Base-by-base conservation (phyloP, 2,329 filamentous ascomycete genomes). In the Fusarium chuoi region DNA sequence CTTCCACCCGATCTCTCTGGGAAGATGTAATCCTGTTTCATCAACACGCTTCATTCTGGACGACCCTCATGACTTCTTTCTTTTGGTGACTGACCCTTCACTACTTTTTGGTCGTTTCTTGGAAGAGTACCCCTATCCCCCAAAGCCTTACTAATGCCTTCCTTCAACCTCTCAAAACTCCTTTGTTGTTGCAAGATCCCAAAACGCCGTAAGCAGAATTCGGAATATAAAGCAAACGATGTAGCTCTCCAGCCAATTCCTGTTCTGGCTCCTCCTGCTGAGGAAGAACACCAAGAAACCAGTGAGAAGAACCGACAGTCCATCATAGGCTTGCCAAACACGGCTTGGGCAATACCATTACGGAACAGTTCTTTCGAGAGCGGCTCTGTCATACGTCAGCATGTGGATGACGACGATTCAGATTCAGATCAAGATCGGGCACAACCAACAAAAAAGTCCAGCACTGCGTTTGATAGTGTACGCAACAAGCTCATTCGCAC, bases 401-500 rank as follows among this genome's bases (percentile, higher is more conserved):
- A 84, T 1, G 75, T 79, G n/a, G 55, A 33, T 14, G 78, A 80
- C 10, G 81, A 84, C 35, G 82, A 86, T 54, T 84, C 84, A 6
- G 82, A 84, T 24, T 79, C 83, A 36, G 85, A 85, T n/a, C 81
- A 82, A 17, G 83, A 65, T 28, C 65, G 64, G 33, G 46, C 45
- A 20, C 62, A 63, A 6, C 42, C 67, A 10, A 62, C 81, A 35
- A 79, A 76, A 55, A 83, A 76, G 59, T 82, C 81, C 51, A 83
- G 79, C 24, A 83, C 82, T 54, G 83, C 85, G 1, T 79, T 90
- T 17, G 83, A 83, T 38, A 80, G 81, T 7, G 84, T 90, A 38
- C 85, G 83, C 42, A 83, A 81, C 11, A 85, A 81, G 46, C 77
- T 89, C 22, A 82, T 83, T 63, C 82, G 83, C 49, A 86, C 84